Evolutionary conservation across 768 basidiomycete genomes (phyloP).

Genomic region (Sarcodon sp.): DNA sequence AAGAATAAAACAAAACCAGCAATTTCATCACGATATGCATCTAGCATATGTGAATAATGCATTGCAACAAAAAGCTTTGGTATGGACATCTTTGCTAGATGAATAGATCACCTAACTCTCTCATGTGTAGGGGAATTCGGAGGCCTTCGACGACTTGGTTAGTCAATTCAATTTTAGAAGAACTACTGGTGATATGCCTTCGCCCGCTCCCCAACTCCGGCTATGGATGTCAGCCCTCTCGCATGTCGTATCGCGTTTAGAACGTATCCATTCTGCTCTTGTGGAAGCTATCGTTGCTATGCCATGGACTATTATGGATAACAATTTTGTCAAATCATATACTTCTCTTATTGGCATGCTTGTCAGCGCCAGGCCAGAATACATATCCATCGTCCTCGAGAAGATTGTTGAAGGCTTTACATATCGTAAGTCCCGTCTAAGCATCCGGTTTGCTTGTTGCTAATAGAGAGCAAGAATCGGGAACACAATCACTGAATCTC

Average conservation of each 20-base stretch:
- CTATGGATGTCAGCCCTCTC: slow-evolving; percentile 80
- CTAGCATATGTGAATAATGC: slow-evolving; percentile 76
- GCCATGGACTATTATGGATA: slow-evolving; percentile 91
- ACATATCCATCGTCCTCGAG: slow-evolving; percentile 70
- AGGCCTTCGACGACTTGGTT: slow-evolving; percentile 81
- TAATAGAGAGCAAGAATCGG: slow-evolving; percentile 39
- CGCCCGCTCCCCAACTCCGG: slow-evolving; percentile 42
- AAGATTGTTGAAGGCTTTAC: slow-evolving; percentile 82
- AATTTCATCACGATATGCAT: slow-evolving; percentile 72
- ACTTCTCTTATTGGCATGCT: slow-evolving; percentile 85
- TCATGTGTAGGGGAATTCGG: slow-evolving; percentile 46
- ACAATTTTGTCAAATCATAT: slow-evolving; percentile 75
- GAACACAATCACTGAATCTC: slow-evolving; percentile 46
- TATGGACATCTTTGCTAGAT: slow-evolving; percentile 21
- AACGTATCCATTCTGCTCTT: slow-evolving; percentile 64
- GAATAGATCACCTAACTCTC: slow-evolving; percentile 4
- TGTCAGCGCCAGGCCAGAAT: slow-evolving; percentile 84
- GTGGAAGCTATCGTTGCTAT: slow-evolving; percentile 79
- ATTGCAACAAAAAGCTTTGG: slow-evolving; percentile 57
- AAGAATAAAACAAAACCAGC: slow-evolving; percentile 64
- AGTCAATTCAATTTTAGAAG: slow-evolving; percentile 63
- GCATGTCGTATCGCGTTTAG: slow-evolving; percentile 85
- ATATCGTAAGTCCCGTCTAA: slow-evolving; percentile 47
- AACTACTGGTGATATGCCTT: slow-evolving; percentile 16
- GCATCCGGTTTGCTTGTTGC: background rate